Conservation (phyloP, 257 asterid species). For the Lithospermum erythrorhizon region DNA sequence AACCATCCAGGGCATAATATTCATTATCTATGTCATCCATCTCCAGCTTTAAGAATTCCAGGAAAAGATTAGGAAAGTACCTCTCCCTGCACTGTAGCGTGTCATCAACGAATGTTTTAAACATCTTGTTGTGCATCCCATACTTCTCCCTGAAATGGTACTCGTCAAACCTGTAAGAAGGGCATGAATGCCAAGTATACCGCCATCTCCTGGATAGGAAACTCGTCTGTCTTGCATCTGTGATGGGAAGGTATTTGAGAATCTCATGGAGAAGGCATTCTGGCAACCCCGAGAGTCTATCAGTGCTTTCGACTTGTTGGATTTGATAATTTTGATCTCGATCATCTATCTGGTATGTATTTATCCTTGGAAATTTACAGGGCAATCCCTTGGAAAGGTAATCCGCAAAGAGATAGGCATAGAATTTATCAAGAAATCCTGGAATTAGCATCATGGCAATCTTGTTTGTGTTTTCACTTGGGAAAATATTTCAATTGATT, state of each 20-base stretch:
- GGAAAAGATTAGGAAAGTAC: not conserved
- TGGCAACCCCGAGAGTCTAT: conserved; percentile 23
- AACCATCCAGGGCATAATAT: conserved; percentile 6
- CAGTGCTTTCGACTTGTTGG: not conserved
- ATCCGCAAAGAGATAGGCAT: not conserved
- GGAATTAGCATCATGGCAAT: not conserved
- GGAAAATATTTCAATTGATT: not conserved
- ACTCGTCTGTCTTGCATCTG: conserved; percentile 18
- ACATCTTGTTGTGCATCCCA: conserved; percentile 4
- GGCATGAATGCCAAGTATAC: conserved; percentile 18
- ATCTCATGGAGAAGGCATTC: conserved; percentile 12
- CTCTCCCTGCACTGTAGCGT: not conserved
- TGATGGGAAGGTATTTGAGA: conserved; percentile 14
- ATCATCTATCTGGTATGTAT: no score
- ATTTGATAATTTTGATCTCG: no score
- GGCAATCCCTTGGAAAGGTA: no score
- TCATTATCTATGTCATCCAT: no score
- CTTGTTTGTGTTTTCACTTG: not conserved
- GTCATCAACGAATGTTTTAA: not conserved
- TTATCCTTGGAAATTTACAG: no score
- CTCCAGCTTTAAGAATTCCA: no score
- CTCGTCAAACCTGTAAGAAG: conserved; percentile 18
- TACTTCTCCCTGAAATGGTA: conserved; percentile 5
- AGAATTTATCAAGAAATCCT: not conserved
- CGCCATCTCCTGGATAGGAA: conserved; percentile 28